Percentiles rank a stretch among this genome's conserved stretches.
Evolutionary conservation across 805 yeast species (phyloP).

Genomic region (Sugiyamaella floridensis): DNA sequence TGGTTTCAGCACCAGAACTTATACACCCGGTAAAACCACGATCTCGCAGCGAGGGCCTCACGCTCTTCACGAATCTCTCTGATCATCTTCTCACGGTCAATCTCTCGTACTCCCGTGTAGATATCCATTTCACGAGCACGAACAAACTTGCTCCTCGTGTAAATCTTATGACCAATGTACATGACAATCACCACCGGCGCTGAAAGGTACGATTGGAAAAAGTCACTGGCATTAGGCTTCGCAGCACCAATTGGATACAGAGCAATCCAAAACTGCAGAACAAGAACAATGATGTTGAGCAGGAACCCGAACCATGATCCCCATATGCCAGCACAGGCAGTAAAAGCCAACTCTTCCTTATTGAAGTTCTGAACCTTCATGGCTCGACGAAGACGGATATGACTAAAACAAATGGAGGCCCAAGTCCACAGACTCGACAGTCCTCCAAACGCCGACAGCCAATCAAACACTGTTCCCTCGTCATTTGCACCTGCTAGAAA

Average conservation of each 20-base stretch:
- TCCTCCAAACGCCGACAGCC: conserved; percentile 71
- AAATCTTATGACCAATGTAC: conserved; percentile 45
- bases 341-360: conserved; percentile 57
- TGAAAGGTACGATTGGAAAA: conserved; percentile 50
- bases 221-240: conserved; percentile 36
- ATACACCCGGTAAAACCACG: conserved; percentile 40
- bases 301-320: conserved; percentile 65
- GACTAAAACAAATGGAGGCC: conserved; percentile 65
- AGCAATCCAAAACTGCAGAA: conserved; percentile 78
- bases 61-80: conserved; percentile 48
- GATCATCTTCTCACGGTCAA: conserved; percentile 44
- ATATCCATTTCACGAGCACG: conserved; percentile 47
- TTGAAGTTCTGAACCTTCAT: conserved; percentile 57
- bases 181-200: conserved; percentile 36
- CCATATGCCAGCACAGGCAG: conserved; percentile 55
- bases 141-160: conserved; percentile 33
- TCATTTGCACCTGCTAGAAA: conserved; percentile 53
- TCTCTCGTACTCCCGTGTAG: conserved; percentile 51
- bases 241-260: conserved; percentile 61
- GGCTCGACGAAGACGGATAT: conserved; percentile 59
- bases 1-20: conserved; percentile 40
- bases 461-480: conserved; percentile 53
- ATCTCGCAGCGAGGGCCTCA: conserved; percentile 36
- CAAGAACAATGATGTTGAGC: conserved; percentile 53
- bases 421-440: conserved; percentile 68